phyloP scores from a whole-genome alignment of 1,139 yeast species.

The Sugiyamaella xylanicola region DNA sequence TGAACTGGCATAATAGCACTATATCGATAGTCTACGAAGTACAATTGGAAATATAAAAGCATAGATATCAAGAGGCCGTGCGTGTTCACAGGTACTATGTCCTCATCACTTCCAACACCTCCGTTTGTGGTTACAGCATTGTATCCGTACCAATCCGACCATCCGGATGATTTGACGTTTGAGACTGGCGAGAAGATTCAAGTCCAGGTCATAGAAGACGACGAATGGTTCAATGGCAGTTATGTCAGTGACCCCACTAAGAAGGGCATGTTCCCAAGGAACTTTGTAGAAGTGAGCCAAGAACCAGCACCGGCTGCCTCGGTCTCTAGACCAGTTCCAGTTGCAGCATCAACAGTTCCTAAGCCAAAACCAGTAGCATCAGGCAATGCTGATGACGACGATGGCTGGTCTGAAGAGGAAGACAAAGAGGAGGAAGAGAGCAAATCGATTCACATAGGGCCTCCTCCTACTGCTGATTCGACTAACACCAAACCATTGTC shows the following conservation, averaged over 20 bases:
- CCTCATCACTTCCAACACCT: conserved; percentile 23
- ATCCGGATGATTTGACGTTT: conserved; percentile 81
- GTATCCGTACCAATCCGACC: conserved; percentile 74
- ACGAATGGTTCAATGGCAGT: conserved; percentile 84
- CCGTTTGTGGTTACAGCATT: conserved; percentile 77
- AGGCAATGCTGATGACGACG: conserved; percentile 20
- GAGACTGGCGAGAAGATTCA: conserved; percentile 65
- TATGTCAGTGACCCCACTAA: conserved; percentile 51
- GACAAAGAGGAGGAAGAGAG: conserved; percentile 5
- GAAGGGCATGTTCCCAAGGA: conserved; percentile 85
- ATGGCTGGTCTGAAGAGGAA: conserved; percentile 24
- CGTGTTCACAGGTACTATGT: too few species aligned
- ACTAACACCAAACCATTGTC: conserved; percentile 2
- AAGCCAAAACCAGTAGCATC: too few species aligned
- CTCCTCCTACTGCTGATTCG: conserved; percentile 19
- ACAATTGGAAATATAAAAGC: too few species aligned
- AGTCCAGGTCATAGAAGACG: conserved; percentile 80
- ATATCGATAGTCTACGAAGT: too few species aligned
- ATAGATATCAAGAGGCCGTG: too few species aligned
- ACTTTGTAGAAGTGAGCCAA: conserved; percentile 60
- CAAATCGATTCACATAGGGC: conserved; percentile 13
- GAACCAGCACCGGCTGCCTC: conserved; percentile 11
- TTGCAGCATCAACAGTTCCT: conserved; percentile 21
- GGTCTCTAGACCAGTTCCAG: conserved; percentile 25
- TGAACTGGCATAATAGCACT: too few species aligned